These are phyloP conservation scores for Polychaeton citri DNA, from an alignment of 2,329 filamentous ascomycete species.

Conservation along the genomic window DNA sequence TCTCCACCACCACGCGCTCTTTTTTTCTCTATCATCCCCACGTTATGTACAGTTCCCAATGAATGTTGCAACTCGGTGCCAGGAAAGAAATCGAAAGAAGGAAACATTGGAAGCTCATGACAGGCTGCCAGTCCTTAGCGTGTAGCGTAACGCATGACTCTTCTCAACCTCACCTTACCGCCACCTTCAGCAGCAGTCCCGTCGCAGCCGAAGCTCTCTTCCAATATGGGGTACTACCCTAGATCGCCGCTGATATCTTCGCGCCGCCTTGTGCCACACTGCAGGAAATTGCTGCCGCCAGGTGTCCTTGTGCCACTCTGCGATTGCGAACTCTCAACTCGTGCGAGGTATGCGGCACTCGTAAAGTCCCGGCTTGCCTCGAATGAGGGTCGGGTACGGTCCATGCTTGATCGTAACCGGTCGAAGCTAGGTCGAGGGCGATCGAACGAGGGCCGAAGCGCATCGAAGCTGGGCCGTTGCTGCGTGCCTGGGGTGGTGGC, in stretches of 20 bases:
- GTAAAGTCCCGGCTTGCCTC: conserved; percentile 86
- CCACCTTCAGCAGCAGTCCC: too few relatives aligned
- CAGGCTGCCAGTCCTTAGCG: too few relatives aligned
- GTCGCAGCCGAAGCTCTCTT: not conserved
- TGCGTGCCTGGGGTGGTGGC: not conserved
- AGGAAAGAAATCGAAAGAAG: too few relatives aligned
- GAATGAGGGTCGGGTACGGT: conserved; percentile 69
- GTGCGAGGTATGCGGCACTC: conserved; percentile 68
- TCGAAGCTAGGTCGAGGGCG: conserved; percentile 75
- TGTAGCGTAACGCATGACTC: too few relatives aligned
- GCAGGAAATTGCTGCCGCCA: too few relatives aligned
- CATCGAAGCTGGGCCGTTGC: conserved; percentile 21
- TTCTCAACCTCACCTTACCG: too few relatives aligned
- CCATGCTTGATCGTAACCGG: conserved; percentile 73
- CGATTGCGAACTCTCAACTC: conserved; percentile 49
- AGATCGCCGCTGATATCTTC: not conserved
- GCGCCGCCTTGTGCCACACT: not conserved
- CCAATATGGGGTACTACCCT: not conserved
- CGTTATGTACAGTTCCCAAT: too few relatives aligned
- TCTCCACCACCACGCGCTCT: too few relatives aligned
- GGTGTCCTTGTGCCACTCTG: too few relatives aligned
- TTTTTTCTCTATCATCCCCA: too few relatives aligned
- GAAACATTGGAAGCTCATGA: too few relatives aligned
- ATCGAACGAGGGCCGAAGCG: conserved; percentile 46
- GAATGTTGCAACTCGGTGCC: too few relatives aligned